Evolutionary conservation across 1,284 basidiomycete species (phyloP).

Genomic region (Ustilago curta): DNA sequence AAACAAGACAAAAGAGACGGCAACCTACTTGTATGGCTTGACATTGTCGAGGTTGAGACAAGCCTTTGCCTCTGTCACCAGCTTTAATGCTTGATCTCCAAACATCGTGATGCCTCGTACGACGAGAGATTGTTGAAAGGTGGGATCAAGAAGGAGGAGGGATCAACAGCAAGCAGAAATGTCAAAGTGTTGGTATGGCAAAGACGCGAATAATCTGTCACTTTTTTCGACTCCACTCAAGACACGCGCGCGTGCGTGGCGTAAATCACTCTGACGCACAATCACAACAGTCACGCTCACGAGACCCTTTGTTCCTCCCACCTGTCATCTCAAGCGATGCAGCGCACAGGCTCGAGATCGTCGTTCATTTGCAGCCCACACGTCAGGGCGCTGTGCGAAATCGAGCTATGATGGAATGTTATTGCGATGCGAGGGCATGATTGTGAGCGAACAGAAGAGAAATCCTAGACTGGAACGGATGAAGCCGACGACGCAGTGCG

Average conservation of each 20-base stretch:
- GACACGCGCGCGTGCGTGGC: slow-evolving; percentile 12
- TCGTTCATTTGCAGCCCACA: not conserved
- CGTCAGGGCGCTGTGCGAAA: not conserved
- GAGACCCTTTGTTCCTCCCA: slow-evolving; percentile 3
- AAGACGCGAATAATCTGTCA: slow-evolving; percentile 13
- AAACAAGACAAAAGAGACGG: not conserved
- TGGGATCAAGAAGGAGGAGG: slow-evolving; percentile 2
- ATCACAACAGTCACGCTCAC: not conserved
- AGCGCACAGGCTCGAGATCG: not conserved
- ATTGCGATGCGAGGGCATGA: slow-evolving; percentile 18
- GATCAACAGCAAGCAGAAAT: not conserved
- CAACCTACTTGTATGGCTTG: slow-evolving; percentile 82
- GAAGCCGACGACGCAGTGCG: not conserved
- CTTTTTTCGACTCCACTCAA: slow-evolving; percentile 8
- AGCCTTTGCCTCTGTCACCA: slow-evolving; percentile 85
- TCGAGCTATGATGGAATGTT: slow-evolving; percentile 6
- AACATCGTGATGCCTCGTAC: slow-evolving; percentile 70
- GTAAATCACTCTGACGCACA: no score
- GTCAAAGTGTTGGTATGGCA: no score
- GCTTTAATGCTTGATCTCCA: slow-evolving; percentile 85
- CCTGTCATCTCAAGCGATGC: not conserved
- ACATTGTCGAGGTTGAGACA: slow-evolving; percentile 84
- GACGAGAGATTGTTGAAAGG: not conserved
- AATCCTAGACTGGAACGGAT: slow-evolving; percentile 4
- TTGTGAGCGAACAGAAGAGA: not conserved